Evolutionary conservation across 2,329 filamentous ascomycete genomes (phyloP).

Genomic region (Aspergillus sclerotialis): DNA sequence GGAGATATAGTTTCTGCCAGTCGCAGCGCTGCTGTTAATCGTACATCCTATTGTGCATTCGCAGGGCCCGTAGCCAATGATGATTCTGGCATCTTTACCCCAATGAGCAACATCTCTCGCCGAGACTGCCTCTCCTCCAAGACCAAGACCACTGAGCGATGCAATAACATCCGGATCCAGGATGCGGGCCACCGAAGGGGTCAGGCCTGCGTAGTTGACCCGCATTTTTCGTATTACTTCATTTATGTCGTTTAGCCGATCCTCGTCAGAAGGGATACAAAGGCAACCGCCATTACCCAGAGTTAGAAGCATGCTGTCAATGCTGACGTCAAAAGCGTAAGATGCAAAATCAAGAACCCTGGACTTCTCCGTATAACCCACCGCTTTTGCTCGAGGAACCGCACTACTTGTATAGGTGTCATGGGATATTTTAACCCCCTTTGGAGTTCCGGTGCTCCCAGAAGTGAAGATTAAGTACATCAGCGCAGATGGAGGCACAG

Average conservation of each 20-base stretch:
- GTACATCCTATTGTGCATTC: conserved; percentile 21
- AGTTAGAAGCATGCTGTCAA: conserved; percentile 50
- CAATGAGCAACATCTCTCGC: conserved; percentile 4
- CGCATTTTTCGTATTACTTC: conserved; percentile 45
- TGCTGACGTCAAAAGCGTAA: conserved; percentile 48
- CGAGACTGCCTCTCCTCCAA: conserved; percentile 26
- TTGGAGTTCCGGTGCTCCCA: conserved; percentile 45
- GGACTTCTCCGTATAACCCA: conserved; percentile 46
- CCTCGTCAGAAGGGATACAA: conserved; percentile 49
- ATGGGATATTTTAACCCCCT: conserved; percentile 58
- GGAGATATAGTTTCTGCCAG: conserved; percentile 29
- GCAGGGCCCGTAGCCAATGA: conserved; percentile 6
- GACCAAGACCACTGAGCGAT: conserved; percentile 30
- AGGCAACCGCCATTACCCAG: conserved; percentile 52
- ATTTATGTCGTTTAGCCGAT: conserved; percentile 44
- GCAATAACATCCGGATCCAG: conserved; percentile 37
- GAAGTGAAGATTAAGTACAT: conserved; percentile 57
- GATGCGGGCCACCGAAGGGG: conserved; percentile 50
- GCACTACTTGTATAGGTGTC: conserved; percentile 52
- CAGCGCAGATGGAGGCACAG: conserved; percentile 28
- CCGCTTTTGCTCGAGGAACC: conserved; percentile 44
- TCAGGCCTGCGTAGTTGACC: conserved; percentile 52
- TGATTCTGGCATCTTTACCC: background rate
- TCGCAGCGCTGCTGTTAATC: conserved; percentile 28
- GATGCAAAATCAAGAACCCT: conserved; percentile 56